These are phyloP conservation scores for Plasmodium gallinaceum DNA, from an alignment of 169 alveolate species.

Conservation along the genomic window DNA sequence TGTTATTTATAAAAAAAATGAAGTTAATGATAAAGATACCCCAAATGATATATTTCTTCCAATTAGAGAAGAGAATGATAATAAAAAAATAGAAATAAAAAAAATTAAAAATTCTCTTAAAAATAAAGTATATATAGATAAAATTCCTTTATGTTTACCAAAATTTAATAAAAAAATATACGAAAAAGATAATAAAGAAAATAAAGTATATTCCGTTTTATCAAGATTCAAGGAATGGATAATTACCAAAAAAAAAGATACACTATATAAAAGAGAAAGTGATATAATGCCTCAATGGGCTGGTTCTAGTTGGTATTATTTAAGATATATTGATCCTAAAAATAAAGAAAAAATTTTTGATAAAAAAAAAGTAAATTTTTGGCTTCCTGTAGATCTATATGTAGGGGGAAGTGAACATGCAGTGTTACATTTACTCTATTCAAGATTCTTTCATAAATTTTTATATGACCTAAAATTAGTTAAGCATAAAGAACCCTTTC, in stretches of 20 bases:
- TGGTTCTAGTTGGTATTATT: constrained; percentile 94
- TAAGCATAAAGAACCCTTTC: constrained; percentile 90
- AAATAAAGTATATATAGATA: constrained; percentile 22
- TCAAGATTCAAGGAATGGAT: constrained; percentile 72
- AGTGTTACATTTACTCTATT: constrained; percentile 92
- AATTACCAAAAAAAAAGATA: constrained; percentile 75
- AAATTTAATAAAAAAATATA: constrained; percentile 50
- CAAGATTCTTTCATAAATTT: constrained; percentile 94
- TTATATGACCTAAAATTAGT: constrained; percentile 86
- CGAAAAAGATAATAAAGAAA: constrained; percentile 15
- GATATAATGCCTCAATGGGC: constrained; percentile 96
- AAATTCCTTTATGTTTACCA: constrained; percentile 76
- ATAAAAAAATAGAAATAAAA: constrained; percentile 13
- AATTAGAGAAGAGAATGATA: not conserved
- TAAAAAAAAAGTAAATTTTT: constrained; percentile 73
- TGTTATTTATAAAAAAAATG: not conserved
- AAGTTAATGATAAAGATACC: not conserved
- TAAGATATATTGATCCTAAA: constrained; percentile 89
- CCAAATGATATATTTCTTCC: not conserved
- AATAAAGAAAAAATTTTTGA: constrained; percentile 80
- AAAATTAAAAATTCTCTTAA: constrained; percentile 72
- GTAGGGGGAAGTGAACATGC: constrained; percentile 96
- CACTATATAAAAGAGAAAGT: constrained; percentile 81
- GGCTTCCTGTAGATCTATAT: constrained; percentile 96
- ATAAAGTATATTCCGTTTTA: constrained; percentile 15